Evolutionary conservation across 768 basidiomycete genomes (phyloP), one percentile per base, ranked within the genome.

Genomic region (Lactarius sanguifluus): DNA sequence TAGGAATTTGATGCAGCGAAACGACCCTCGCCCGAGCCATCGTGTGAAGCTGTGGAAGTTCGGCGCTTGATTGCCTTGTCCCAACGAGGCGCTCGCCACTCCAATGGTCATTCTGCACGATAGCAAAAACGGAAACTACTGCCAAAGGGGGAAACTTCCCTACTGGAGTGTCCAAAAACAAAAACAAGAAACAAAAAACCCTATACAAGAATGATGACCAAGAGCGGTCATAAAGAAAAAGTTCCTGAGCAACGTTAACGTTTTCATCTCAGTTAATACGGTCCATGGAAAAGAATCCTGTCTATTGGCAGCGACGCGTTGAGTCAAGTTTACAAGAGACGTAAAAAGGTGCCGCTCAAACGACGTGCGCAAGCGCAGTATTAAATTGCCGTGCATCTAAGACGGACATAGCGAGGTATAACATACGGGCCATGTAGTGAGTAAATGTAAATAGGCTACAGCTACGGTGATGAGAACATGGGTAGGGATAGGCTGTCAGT

Each of bases 1-100:
- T 87, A 38, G 79, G 81, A 59, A 92, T 85, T 59, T 81, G 80
- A 36, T 72, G 74, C n/a, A 86, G 72, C 25, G 64, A 65, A 56
- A 81, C 71, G 50, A 55, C 20, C 23, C 28, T 45, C 4, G 70
- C 15, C 38, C 38, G 38, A 40, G 38, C 13, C 66, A 68, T 68
- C 18, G 36, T 28, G 23, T 40, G 9, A 18, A 25, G 3, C 41
- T 18, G 34, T 25, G 32, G 43, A 20, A 10, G 40, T 32, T 47
- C 62, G 36, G 34, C 25, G 12, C 8, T 28, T 62, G 30, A 4
- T 32, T 20, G 50, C 23, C 10, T 56, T 30, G 30, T 34, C 18
- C 30, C 13, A 25, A 52, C 18, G 43, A n/a, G 23, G 12, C n/a
- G n/a, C 45, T 47, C 47, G 50, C 50, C 50, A 50, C 50, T 16